Evolutionary conservation across 805 yeast genomes (phyloP), one percentile per base, ranked within the genome.

Genomic region (Cyberlindnera mrakii): DNA sequence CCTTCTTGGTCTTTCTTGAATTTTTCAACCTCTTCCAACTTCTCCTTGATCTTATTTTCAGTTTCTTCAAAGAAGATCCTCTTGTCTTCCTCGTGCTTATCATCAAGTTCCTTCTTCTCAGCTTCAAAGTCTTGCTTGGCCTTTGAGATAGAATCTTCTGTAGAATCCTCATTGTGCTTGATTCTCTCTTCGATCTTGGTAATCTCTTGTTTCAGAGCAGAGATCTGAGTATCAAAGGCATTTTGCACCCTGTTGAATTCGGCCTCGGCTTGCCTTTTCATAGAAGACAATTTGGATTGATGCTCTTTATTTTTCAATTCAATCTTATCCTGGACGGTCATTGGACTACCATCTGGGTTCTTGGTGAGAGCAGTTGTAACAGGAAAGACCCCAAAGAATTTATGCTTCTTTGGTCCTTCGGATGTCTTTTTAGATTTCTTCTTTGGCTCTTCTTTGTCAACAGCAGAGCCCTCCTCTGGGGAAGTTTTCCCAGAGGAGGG

Each of bases 81-180:
- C 42, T 54, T 57, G 5, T 44, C 42, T 37, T 53, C 58, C 27
- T 43, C 57, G 30, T 53, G 61, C 39, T 55, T 40, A 34, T 49
- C 54, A 30, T 43, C 52, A n/a, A 55, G 41, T 25, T 45, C 47
- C 41, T 49, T 47, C 8, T 49, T 41, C 15, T 44, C 40, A 17
- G 41, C 43, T 27, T 51, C 57, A 39, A 47, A 53, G 5, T 45
- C 27, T 15, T 18, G 39, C 32, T 52, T 46, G 2, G 53, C 49
- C 16, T 42, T 36, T 6, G 49, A 46, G 37, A 57, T 46, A 27
- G 44, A 49, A 15, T 50, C 44, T 1, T 40, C 39, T 2, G 50
- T 41, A 9, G 42, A 15, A 2, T 29, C 39, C 36, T 54, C 52
- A 36, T 51, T 43, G 9, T 39, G 40, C 3, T 36, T 23, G 20